phyloP scores from a whole-genome alignment of 2,329 filamentous ascomycete genomes.

The Colletotrichum gloeosporioides region DNA sequence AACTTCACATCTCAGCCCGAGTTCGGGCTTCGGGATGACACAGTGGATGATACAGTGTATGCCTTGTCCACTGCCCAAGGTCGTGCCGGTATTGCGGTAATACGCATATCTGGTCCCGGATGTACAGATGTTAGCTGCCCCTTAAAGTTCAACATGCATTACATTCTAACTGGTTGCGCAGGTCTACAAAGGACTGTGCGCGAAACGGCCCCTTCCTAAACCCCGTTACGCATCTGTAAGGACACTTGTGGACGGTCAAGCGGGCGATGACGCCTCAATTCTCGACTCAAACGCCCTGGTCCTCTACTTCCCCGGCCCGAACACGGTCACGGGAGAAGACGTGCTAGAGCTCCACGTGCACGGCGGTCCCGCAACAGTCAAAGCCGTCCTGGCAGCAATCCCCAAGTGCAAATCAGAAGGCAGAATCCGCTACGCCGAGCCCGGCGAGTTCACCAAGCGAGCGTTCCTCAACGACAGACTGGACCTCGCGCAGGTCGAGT shows the following conservation, averaged over 20 bases:
- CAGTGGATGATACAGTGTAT: slow-evolving; percentile 86
- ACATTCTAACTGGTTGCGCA: slow-evolving; percentile 26
- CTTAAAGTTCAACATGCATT: not conserved
- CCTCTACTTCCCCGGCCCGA: slow-evolving; percentile 81
- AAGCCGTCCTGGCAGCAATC: slow-evolving; percentile 82
- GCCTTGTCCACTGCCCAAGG: slow-evolving; percentile 88
- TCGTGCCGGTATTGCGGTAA: slow-evolving; percentile 86
- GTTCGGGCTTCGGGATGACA: slow-evolving; percentile 48
- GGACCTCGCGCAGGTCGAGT: slow-evolving; percentile 83
- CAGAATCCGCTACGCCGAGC: slow-evolving; percentile 83
- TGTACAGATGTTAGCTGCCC: slow-evolving; percentile 64
- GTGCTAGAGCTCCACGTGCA: slow-evolving; percentile 94
- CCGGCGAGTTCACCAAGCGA: slow-evolving; percentile 92
- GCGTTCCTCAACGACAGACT: slow-evolving; percentile 89
- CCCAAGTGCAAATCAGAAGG: slow-evolving; percentile 48
- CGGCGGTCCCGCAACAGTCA: slow-evolving; percentile 86
- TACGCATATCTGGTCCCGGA: slow-evolving; percentile 83
- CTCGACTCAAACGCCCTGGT: slow-evolving; percentile 81
- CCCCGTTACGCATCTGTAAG: slow-evolving; percentile 73
- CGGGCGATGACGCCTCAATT: slow-evolving; percentile 52
- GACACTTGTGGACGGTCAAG: slow-evolving; percentile 66
- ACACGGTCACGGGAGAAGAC: slow-evolving; percentile 90
- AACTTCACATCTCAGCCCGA: not conserved
- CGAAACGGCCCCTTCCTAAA: slow-evolving; percentile 46
- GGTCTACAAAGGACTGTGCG: slow-evolving; percentile 59